Conservation (phyloP, 2,329 filamentous ascomycete genomes). For the Pseudocercospora ulei region DNA sequence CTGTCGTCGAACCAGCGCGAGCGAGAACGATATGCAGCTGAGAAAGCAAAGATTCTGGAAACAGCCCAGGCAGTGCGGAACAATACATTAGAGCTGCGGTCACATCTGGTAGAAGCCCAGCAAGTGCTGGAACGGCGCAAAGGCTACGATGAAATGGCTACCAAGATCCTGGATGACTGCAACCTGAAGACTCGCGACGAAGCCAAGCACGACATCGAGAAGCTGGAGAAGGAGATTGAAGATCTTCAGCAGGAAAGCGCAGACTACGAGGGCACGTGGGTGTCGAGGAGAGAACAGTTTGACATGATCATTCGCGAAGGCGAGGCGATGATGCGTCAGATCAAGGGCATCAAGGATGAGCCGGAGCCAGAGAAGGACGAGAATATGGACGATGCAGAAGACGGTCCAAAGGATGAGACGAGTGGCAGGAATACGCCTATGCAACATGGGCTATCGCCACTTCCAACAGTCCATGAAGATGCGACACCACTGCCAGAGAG, state of each 20-base stretch:
- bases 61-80: conserved; percentile 69
- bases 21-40: conserved; percentile 68
- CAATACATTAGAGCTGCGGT: conserved; percentile 60
- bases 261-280: conserved; percentile 73
- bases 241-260: conserved; percentile 77
- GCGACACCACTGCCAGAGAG: conserved; percentile 37
- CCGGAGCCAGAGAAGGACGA: conserved; percentile 75
- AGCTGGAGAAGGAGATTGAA: conserved; percentile 77
- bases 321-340: conserved; percentile 71
- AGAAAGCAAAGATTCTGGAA: conserved; percentile 67
- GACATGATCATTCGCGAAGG: conserved; percentile 82
- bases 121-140: conserved; percentile 68
- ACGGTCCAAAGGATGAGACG: conserved; percentile 36
- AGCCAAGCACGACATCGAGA: conserved; percentile 64
- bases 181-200: conserved; percentile 76
- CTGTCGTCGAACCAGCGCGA: conserved; percentile 73
- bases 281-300: conserved; percentile 76
- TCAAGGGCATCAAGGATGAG: conserved; percentile 91
- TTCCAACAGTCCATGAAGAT: conserved; percentile 24
- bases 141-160: conserved; percentile 76
- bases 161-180: conserved; percentile 73
- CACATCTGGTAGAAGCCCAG: conserved; percentile 67
- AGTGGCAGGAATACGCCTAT: conserved; percentile 42
- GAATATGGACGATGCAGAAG: conserved; percentile 43
- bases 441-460: conserved; percentile 34